phyloP scores from a whole-genome alignment of 1,139 yeast genomes.

The Yamadazyma aaseri region DNA sequence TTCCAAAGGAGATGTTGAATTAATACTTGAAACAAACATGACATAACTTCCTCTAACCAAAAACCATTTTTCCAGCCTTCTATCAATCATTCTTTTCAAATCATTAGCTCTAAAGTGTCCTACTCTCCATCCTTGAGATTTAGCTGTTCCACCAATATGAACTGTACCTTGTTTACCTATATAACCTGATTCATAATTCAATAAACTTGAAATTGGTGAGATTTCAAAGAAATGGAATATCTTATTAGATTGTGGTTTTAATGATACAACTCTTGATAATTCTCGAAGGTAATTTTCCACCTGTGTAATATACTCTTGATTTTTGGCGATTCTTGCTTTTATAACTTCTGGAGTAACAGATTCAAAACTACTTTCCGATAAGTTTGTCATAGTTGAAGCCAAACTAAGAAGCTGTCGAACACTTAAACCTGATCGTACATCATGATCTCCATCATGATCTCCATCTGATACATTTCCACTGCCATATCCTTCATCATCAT shows the following conservation, averaged over 20 bases:
- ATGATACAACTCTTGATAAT: constrained; percentile 56
- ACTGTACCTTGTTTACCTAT: constrained; percentile 89
- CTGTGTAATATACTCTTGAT: constrained; percentile 38
- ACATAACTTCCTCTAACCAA: constrained; percentile 81
- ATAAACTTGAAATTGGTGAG: constrained; percentile 80
- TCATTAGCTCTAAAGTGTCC: constrained; percentile 83
- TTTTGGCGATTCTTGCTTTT: constrained; percentile 23
- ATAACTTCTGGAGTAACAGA: constrained; percentile 33
- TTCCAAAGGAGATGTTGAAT: constrained; percentile 85
- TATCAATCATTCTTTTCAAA: constrained; percentile 77
- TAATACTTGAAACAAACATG: constrained; percentile 80
- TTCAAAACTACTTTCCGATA: constrained; percentile 26
- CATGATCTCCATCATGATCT: constrained; percentile 4
- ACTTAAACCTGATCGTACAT: constrained; percentile 6
- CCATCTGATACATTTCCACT: background rate
- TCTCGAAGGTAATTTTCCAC: constrained; percentile 65
- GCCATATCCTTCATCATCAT: background rate
- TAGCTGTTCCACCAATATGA: constrained; percentile 77
- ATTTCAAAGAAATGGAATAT: constrained; percentile 85
- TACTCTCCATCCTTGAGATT: constrained; percentile 93
- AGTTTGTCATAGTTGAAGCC: constrained; percentile 31
- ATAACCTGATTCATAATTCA: constrained; percentile 79
- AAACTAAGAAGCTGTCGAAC: constrained; percentile 24
- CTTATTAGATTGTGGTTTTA: constrained; percentile 79
- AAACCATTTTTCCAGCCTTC: constrained; percentile 93